Evolutionary conservation across 2,329 filamentous ascomycete genomes (phyloP).

Genomic region (Trichoderma harzianum): DNA sequence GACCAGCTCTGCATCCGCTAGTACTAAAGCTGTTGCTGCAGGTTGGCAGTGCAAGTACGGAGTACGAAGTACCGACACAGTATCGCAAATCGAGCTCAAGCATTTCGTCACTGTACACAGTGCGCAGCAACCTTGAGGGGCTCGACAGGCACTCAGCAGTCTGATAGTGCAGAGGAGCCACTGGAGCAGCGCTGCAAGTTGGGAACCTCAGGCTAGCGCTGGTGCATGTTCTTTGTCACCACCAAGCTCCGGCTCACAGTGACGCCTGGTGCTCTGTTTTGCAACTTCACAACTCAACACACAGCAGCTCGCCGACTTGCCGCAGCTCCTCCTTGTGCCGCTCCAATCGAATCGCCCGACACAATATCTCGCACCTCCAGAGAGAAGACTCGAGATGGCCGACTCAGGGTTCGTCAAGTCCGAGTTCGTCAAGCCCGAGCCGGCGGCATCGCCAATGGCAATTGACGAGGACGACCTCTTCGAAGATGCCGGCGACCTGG

Average conservation of each 20-base stretch:
- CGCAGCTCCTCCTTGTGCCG: background rate
- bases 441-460: conserved; percentile 42
- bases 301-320: background rate
- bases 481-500: conserved; percentile 54
- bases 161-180: background rate
- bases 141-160: background rate
- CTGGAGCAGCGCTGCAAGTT: background rate
- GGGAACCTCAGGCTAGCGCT: conserved; percentile 6
- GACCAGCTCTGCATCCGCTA: background rate
- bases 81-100: background rate
- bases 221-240: background rate
- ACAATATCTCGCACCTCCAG: background rate
- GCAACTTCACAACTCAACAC: background rate
- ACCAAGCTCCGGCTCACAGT: background rate
- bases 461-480: conserved; percentile 67
- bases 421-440: conserved; percentile 33
- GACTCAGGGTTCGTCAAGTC: conserved; percentile 44
- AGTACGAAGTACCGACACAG: background rate
- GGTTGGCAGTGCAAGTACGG: background rate
- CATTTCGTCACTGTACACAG: background rate
- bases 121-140: background rate
- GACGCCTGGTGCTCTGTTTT: background rate
- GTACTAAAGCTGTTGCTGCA: background rate
- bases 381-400: conserved; percentile 27
- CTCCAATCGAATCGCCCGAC: background rate